Conservation (phyloP, 371 early-diverging fungal species). For the Mucor velutinosus region DNA sequence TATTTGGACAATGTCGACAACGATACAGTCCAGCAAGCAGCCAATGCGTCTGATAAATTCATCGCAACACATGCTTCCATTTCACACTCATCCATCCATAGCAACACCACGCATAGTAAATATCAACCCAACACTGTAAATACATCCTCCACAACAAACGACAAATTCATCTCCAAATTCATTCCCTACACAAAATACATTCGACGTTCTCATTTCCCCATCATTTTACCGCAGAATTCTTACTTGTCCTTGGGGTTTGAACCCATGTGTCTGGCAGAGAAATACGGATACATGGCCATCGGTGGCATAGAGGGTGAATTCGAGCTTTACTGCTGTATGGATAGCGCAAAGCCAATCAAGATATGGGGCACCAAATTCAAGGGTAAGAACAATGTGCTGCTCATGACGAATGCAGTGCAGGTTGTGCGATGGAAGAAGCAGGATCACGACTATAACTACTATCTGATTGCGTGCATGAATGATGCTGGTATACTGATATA, state of each 20-base stretch:
- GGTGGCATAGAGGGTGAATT: conserved; percentile 54
- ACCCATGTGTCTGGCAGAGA: conserved; percentile 53
- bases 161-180: conserved; percentile 24
- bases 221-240: conserved; percentile 28
- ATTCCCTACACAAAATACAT: conserved; percentile 52
- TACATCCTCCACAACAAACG: not conserved
- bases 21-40: not conserved
- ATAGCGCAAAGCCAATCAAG: conserved; percentile 31
- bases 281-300: conserved; percentile 60
- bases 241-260: conserved; percentile 39
- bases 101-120: not conserved
- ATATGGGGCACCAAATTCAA: conserved; percentile 45
- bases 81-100: not conserved
- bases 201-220: conserved; percentile 36
- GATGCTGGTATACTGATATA: conserved; percentile 53
- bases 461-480: conserved; percentile 48
- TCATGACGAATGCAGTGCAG: conserved; percentile 59
- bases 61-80: conserved; percentile 28
- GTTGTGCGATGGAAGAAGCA: conserved; percentile 54
- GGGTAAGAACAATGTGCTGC: conserved; percentile 38
- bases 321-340: conserved; percentile 54
- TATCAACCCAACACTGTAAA: conserved; percentile 12
- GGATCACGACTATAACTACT: conserved; percentile 14
- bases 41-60: conserved; percentile 4
- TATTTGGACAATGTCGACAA: conserved; percentile 26